Percentiles rank a stretch among this genome's conserved stretches.
Evolutionary conservation across 805 yeast genomes (phyloP).

Genomic region (Spathaspora girioi): DNA sequence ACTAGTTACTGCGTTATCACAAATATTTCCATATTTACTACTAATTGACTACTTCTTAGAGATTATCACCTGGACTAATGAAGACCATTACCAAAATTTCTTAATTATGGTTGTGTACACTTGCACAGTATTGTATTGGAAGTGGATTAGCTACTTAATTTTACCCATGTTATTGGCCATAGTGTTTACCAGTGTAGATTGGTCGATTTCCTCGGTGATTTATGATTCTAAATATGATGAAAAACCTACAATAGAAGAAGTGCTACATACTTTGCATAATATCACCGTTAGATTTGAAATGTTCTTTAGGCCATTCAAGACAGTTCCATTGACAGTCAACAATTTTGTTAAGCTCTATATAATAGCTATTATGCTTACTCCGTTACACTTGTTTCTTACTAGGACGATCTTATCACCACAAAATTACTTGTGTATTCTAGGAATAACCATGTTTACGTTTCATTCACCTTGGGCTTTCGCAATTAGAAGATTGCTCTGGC

Average conservation of each 20-base stretch:
- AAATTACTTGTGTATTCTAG: slow-evolving; percentile 32
- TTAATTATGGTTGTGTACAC: slow-evolving; percentile 37
- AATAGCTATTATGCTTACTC: slow-evolving; percentile 36
- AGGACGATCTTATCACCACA: slow-evolving; percentile 29
- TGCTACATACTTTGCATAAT: slow-evolving; percentile 44
- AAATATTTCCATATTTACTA: slow-evolving; percentile 45
- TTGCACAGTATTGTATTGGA: slow-evolving; percentile 43
- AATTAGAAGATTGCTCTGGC: slow-evolving; percentile 45
- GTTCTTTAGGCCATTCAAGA: slow-evolving; percentile 36
- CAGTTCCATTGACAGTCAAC: slow-evolving; percentile 18
- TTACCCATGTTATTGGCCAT: slow-evolving; percentile 38
- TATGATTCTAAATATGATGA: slow-evolving; percentile 42
- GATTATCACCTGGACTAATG: slow-evolving; percentile 54
- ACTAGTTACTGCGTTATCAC: slow-evolving; percentile 43
- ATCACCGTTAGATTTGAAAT: slow-evolving; percentile 41
- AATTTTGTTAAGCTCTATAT: slow-evolving; percentile 28
- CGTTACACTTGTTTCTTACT: slow-evolving; percentile 38
- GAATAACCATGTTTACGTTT: slow-evolving; percentile 37
- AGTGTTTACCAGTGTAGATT: slow-evolving; percentile 37
- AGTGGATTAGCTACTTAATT: slow-evolving; percentile 24
- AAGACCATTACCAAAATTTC: slow-evolving; percentile 45
- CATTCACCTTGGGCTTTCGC: slow-evolving; percentile 49
- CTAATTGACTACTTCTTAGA: slow-evolving; percentile 43
- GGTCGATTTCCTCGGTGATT: slow-evolving; percentile 42
- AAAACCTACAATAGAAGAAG: slow-evolving; percentile 52